Evolutionary conservation across 768 basidiomycete genomes (phyloP).

Genomic region (Leccinum arenicola): DNA sequence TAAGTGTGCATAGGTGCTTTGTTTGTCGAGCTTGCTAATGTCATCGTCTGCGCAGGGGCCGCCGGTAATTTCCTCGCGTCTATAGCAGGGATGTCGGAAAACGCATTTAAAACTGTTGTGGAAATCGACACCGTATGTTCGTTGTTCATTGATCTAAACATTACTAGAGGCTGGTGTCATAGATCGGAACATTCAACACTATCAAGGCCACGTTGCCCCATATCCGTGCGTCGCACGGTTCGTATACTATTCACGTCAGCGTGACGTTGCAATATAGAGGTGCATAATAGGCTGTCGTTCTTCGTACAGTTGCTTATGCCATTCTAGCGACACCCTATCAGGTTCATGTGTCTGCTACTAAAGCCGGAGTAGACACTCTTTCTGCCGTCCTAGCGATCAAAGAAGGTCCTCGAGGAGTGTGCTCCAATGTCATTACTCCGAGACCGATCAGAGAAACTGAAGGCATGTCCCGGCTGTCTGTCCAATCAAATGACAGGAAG

Average conservation of each 20-base stretch:
- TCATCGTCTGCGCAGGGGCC: constrained; percentile 54
- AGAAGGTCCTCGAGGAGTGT: constrained; percentile 92
- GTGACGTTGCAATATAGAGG: constrained; percentile 86
- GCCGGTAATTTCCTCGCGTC: constrained; percentile 96
- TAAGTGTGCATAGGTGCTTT: constrained; percentile 31
- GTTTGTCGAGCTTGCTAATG: not conserved
- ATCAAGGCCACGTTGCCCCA: constrained; percentile 86
- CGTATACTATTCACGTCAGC: constrained; percentile 88
- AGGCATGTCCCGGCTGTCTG: constrained; percentile 58
- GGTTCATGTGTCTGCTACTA: constrained; percentile 92
- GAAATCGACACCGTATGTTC: constrained; percentile 84
- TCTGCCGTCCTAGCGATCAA: constrained; percentile 86
- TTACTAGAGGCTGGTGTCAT: not conserved
- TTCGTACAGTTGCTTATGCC: not conserved
- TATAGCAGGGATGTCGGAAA: constrained; percentile 46
- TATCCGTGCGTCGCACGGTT: constrained; percentile 66
- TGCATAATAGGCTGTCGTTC: constrained; percentile 22
- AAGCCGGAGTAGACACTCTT: constrained; percentile 90
- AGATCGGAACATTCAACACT: constrained; percentile 93
- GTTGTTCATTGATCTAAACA: not conserved
- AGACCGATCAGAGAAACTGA: constrained; percentile 83
- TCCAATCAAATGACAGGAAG: not conserved
- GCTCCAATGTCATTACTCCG: constrained; percentile 84
- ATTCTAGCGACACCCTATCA: constrained; percentile 73
- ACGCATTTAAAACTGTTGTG: constrained; percentile 80